Percentiles rank a stretch among this genome's conserved stretches.
Evolutionary conservation across 441 rosid species (phyloP).

Genomic region (Isatis lusitanica): DNA sequence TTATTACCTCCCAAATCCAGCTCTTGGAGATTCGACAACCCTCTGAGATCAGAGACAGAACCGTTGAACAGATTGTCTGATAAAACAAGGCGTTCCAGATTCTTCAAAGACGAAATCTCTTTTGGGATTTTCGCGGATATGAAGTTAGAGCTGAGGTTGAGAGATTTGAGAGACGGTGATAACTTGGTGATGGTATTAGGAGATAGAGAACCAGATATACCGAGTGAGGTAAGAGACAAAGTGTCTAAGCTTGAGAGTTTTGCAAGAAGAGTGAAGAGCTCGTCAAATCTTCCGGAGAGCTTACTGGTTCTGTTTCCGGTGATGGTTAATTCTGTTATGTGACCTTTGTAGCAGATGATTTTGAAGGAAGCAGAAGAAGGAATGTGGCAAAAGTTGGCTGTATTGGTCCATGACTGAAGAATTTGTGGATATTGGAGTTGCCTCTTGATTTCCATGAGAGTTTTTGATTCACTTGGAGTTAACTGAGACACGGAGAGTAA

Average conservation of each 20-base stretch:
- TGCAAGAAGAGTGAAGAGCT: slow-evolving; percentile 71
- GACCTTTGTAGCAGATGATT: slow-evolving; percentile 55
- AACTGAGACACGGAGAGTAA: slow-evolving; percentile 53
- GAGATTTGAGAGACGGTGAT: slow-evolving; percentile 47
- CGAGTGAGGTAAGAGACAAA: slow-evolving; percentile 69
- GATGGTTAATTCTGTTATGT: slow-evolving; percentile 59
- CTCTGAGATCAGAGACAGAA: slow-evolving; percentile 61
- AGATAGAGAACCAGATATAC: slow-evolving; percentile 79
- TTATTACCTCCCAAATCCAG: slow-evolving; percentile 58
- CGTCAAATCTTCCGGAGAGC: slow-evolving; percentile 53
- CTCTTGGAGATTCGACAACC: slow-evolving; percentile 47
- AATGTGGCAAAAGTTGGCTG: slow-evolving; percentile 74
- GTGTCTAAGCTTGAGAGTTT: slow-evolving; percentile 61
- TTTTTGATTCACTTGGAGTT: slow-evolving; percentile 50
- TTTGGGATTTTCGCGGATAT: slow-evolving; percentile 61
- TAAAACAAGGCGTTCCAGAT: slow-evolving; percentile 58
- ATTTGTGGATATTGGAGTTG: slow-evolving; percentile 68
- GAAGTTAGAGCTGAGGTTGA: slow-evolving; percentile 80
- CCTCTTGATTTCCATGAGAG: slow-evolving; percentile 59
- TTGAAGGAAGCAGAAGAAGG: slow-evolving; percentile 65
- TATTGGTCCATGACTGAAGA: slow-evolving; percentile 74
- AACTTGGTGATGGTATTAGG: slow-evolving; percentile 49
- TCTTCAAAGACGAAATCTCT: slow-evolving; percentile 50
- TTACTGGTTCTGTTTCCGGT: slow-evolving; percentile 59
- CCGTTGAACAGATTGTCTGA: slow-evolving; percentile 63